A percentile compares a stretch with the other conserved stretches of the same genome.
These are phyloP conservation scores for Tetrahymena malaccensis DNA, from an alignment of 73 alveolate species.

Conservation along the genomic window DNA sequence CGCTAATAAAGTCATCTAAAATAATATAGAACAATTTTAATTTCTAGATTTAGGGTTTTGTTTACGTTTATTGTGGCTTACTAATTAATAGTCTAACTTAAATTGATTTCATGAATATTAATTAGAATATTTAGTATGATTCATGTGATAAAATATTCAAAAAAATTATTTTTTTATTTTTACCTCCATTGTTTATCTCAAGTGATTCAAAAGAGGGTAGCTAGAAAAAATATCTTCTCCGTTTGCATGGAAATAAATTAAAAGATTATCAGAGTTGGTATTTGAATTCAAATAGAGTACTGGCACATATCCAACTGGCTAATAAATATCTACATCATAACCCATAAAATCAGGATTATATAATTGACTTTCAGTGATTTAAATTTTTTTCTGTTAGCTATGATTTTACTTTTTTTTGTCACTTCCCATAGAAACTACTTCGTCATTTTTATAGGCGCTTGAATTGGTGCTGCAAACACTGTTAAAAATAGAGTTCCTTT, in stretches of 20 bases:
- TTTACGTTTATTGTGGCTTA: background rate
- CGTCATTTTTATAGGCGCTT: background rate
- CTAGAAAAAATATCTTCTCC: slow-evolving; percentile 79
- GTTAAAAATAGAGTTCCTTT: background rate
- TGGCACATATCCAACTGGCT: slow-evolving; percentile 25
- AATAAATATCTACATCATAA: background rate
- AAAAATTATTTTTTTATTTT: background rate
- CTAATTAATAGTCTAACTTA: too few species aligned
- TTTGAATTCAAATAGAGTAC: slow-evolving; percentile 50
- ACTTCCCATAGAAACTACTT: background rate
- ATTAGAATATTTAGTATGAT: too few species aligned
- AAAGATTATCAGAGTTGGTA: slow-evolving; percentile 53
- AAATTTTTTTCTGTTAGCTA: background rate
- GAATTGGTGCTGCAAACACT: background rate
- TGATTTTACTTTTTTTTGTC: background rate
- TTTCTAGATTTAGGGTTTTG: background rate
- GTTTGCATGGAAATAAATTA: slow-evolving; percentile 85
- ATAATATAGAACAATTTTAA: too few species aligned
- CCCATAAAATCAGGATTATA: background rate
- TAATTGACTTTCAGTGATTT: background rate
- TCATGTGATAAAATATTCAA: background rate
- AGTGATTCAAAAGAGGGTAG: slow-evolving; percentile 50
- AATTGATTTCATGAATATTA: background rate
- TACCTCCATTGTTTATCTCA: slow-evolving; percentile 47
- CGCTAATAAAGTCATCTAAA: too few species aligned